Percentiles rank a stretch among this genome's conserved stretches.
Evolutionary conservation across 192 early-diverging fungal genomes (phyloP).

Genomic region (Coemansia sp.): DNA sequence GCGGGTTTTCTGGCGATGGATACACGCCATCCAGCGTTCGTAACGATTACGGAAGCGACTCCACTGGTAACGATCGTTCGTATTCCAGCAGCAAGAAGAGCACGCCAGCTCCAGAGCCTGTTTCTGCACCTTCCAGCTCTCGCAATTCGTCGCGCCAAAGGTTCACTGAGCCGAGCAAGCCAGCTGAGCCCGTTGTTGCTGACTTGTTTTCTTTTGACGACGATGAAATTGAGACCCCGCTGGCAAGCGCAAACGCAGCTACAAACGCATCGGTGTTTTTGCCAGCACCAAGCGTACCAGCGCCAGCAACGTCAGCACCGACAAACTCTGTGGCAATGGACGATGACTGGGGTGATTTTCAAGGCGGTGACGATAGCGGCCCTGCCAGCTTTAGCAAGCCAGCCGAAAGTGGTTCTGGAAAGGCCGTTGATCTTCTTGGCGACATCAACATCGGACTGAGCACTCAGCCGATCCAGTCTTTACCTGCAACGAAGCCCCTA

Average conservation of each 20-base stretch:
- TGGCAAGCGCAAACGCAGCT: constrained; percentile 10
- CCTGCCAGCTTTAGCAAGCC: constrained; percentile 5
- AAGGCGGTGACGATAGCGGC: constrained; percentile 21
- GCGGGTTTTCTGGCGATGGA: constrained; percentile 65
- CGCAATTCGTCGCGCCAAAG: constrained; percentile 30
- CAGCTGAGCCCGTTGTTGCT: constrained; percentile 37
- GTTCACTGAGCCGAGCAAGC: constrained; percentile 22
- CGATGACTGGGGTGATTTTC: constrained; percentile 84
- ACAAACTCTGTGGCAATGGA: constrained; percentile 36
- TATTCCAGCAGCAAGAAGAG: constrained; percentile 22
- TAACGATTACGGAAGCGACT: constrained; percentile 32
- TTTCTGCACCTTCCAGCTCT: constrained; percentile 20
- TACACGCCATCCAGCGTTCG: constrained; percentile 23
- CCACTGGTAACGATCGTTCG: constrained; percentile 35
- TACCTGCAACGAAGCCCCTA: constrained; percentile 2
- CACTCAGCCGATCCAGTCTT: constrained; percentile 24
- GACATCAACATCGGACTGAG: constrained; percentile 16
- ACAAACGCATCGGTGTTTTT: constrained; percentile 29
- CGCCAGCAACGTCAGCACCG: constrained; percentile 22
- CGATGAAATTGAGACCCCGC: constrained; percentile 29
- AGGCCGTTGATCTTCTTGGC: constrained; percentile 32
- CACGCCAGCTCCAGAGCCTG: constrained; percentile 14
- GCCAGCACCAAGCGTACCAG: neutral
- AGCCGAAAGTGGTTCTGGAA: neutral
- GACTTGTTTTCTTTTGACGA: constrained; percentile 54